Evolutionary conservation across 1,284 basidiomycete genomes (phyloP), one percentile per base, ranked within the genome.

Genomic region (Cystobasidiaceae sp.): DNA sequence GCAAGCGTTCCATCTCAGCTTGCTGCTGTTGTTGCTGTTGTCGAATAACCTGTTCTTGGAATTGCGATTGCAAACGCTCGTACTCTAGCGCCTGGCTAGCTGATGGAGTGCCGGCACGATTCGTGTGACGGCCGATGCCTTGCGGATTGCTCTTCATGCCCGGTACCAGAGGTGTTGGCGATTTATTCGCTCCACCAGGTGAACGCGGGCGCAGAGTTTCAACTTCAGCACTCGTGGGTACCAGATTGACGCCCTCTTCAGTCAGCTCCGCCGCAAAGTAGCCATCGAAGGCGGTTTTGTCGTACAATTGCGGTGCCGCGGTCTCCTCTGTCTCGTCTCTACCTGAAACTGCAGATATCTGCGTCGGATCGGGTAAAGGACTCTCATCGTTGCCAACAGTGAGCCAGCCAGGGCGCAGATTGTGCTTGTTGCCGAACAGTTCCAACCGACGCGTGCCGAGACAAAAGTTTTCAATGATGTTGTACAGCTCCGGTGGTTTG

Each of bases 391-490:
- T 9, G 41, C 91, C 83, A 1, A 88, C 85, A 6, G 92, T 92
- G 7, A 98, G 87, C 94, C 94, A 99, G 1, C 96, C 94, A 15
- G 86, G 84, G 0, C 93, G 84, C 1, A 92, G 78, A 9, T 84
- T 82, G 0, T 84, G 81, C 2, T 85, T 82, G 13, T 82, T 84
- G 0, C 90, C 92, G 71, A 94, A 97, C 8, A 99, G 79, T 75
- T 97, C 92, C 23, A 99, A 83, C 0, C 94, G 85, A 7, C 94
- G 86, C 0, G 89, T 84, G 11, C 94, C 94, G 60, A 96, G 86
- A 75, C 94, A 97, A 76, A 99, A 98, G 78, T 96, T 97, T 77
- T 99, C 94, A 73, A 97, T 89, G 32, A 97, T 82, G 9, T 87
- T 87, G 79, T 97, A 93, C 79, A 94, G 89, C 75, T 98, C 94